These are phyloP conservation scores for Torulaspora globosa DNA, from an alignment of 1,139 yeast species.

Conservation along the genomic window DNA sequence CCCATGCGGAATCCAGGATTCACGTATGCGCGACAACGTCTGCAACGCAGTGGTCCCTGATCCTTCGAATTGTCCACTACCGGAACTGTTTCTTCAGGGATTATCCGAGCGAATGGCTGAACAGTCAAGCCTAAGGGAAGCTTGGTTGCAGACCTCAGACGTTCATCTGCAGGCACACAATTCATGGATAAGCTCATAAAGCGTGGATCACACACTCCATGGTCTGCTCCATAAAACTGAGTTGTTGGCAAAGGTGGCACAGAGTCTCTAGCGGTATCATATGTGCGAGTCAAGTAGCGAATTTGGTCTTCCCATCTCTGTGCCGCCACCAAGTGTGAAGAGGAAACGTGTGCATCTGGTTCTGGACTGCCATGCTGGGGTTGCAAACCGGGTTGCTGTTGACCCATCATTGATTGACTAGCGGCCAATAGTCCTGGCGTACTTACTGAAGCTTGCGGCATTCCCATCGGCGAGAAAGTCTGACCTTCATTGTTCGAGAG, in stretches of 20 bases:
- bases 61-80: constrained; percentile 46
- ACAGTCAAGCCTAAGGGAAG: constrained; percentile 78
- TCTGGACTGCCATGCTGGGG: constrained; percentile 40
- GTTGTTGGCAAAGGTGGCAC: constrained; percentile 82
- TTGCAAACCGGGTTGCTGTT: constrained; percentile 12
- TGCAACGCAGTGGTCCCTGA: constrained; percentile 78
- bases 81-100: constrained; percentile 54
- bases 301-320: constrained; percentile 54
- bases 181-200: constrained; percentile 78
- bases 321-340: constrained; percentile 49
- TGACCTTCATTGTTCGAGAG: constrained; percentile 7
- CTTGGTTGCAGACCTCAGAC: constrained; percentile 62
- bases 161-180: constrained; percentile 74
- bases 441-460: constrained; percentile 10
- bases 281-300: constrained; percentile 46
- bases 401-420: constrained; percentile 10
- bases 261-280: constrained; percentile 67
- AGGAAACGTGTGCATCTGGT: constrained; percentile 29
- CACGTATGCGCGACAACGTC: constrained; percentile 83
- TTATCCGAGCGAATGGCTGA: constrained; percentile 74
- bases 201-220: constrained; percentile 80
- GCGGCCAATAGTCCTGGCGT: constrained; percentile 11
- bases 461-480: constrained; percentile 10
- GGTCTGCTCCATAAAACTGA: constrained; percentile 66
- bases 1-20: constrained; percentile 78